Evolutionary conservation across 768 basidiomycete species (phyloP), one percentile per base, ranked within the genome.

Genomic region (Podaxis sp.): DNA sequence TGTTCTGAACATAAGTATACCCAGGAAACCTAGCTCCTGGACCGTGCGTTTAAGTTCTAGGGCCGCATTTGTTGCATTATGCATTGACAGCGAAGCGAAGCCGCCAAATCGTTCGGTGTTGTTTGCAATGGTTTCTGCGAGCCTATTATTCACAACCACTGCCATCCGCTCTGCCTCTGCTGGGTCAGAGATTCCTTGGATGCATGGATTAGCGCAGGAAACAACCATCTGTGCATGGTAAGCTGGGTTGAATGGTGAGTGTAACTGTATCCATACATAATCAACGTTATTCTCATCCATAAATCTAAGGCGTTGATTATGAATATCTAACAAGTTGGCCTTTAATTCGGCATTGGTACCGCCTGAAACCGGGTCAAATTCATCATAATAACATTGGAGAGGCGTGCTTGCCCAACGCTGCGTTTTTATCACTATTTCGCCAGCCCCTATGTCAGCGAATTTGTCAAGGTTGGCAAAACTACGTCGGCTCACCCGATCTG

Each of bases 81-180:
- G 78, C 80, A 81, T 81, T 2, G 79, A 69, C 7, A 81, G 59
- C 3, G 79, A 66, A 7, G 78, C 80, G 63, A 80, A 80, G 5
- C 68, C 79, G 7, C 78, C 78, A 51, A 81, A 80, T 3, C 79
- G 71, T 22, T 68, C 68, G 0, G 77, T 78, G 46, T 76, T 75
- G 49, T 79, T 80, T 7, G 76, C 60, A 27, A 80, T 80, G 2
- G 66, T 64, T 11, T 69, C 69, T 17, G 77, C 77, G 6, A 80
- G 67, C 41, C 71, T 65, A 58, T 81, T 70, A 58, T 81, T 79
- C 5, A 76, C 71, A 2, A 63, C 67, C 11, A 72, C 64, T 2
- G 80, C 78, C 67, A 76, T 66, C 22, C 65, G 69, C 19, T 71
- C 76, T 17, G 76, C 78, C 0, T 63, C 56, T 2, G 60, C 66